A percentile compares a stretch with the other conserved stretches of the same genome.
These are phyloP conservation scores for Piromyces finnis DNA, from an alignment of 192 early-diverging fungal species.

Conservation along the genomic window DNA sequence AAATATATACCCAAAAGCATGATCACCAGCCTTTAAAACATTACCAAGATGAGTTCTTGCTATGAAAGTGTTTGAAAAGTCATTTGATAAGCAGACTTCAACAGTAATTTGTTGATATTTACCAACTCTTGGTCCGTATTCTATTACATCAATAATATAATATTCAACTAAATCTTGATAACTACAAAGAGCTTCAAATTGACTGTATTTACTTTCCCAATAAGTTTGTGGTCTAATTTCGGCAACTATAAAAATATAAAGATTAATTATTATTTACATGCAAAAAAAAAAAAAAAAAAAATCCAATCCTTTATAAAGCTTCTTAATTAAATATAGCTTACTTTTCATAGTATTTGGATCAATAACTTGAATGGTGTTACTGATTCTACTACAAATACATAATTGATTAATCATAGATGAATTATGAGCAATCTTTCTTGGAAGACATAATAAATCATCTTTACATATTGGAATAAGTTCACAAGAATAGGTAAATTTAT, in stretches of 20 bases:
- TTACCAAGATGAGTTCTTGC: conserved; percentile 82
- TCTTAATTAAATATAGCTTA: no score
- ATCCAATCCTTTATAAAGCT: no score
- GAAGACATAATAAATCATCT: conserved; percentile 83
- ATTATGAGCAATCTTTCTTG: conserved; percentile 63
- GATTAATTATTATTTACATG: no score
- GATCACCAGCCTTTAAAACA: conserved; percentile 80
- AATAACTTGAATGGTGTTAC: conserved; percentile 67
- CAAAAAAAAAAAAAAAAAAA: no score
- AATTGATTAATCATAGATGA: conserved; percentile 73
- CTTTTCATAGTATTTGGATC: conserved; percentile 68
- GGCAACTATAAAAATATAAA: conserved; percentile 16
- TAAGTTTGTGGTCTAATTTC: conserved; percentile 58
- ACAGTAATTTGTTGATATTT: conserved; percentile 73
- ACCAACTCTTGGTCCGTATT: conserved; percentile 51
- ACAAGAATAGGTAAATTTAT: conserved; percentile 90
- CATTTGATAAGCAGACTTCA: conserved; percentile 67
- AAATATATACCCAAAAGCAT: conserved; percentile 48
- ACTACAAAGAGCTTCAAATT: conserved; percentile 50
- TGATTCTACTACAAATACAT: conserved; percentile 64
- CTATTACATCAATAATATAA: conserved; percentile 86
- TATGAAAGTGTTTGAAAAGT: conserved; percentile 51
- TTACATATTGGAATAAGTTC: conserved; percentile 93
- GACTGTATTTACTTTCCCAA: conserved; percentile 52
- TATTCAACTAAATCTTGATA: conserved; percentile 74